Evolutionary conservation across 2,329 filamentous ascomycete genomes (phyloP).

Genomic region (Colletotrichum orbiculare): DNA sequence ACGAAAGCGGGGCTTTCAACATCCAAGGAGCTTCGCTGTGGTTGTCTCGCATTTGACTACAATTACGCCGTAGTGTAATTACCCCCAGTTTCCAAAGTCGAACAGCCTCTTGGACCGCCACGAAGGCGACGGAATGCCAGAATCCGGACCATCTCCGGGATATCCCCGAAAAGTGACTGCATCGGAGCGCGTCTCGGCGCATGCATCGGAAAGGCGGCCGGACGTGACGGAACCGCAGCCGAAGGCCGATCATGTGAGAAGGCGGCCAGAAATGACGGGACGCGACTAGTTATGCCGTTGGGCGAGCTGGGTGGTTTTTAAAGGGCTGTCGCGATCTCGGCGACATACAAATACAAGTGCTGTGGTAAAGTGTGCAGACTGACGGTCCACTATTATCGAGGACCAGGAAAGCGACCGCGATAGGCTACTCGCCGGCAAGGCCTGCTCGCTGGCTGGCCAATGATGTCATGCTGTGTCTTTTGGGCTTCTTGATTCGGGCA

Average conservation of each 20-base stretch:
- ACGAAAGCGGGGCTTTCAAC: no score
- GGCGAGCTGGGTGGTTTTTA: neutral
- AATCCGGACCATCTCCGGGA: slow-evolving; percentile 28
- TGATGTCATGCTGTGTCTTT: slow-evolving; percentile 27
- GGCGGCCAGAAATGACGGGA: slow-evolving; percentile 2
- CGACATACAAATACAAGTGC: slow-evolving; percentile 6
- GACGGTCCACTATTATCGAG: neutral
- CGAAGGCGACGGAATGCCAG: neutral
- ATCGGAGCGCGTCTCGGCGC: slow-evolving; percentile 23
- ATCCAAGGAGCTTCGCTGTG: no score
- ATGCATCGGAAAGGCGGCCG: slow-evolving; percentile 16
- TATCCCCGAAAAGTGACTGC: slow-evolving; percentile 31
- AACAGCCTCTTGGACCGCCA: neutral
- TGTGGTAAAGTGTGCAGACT: neutral
- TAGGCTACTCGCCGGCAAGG: slow-evolving; percentile 19
- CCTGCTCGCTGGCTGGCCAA: slow-evolving; percentile 11
- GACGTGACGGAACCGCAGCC: slow-evolving; percentile 10
- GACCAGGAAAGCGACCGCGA: slow-evolving; percentile 11
- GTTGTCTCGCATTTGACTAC: no score
- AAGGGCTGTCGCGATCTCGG: slow-evolving; percentile 18
- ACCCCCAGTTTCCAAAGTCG: neutral
- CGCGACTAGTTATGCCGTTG: slow-evolving; percentile 5
- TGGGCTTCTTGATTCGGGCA: slow-evolving; percentile 16
- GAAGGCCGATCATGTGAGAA: slow-evolving; percentile 27
- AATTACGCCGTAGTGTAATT: no score